phyloP scores from a whole-genome alignment of 495 filamentous ascomycete genomes.

The Podospora sp. region DNA sequence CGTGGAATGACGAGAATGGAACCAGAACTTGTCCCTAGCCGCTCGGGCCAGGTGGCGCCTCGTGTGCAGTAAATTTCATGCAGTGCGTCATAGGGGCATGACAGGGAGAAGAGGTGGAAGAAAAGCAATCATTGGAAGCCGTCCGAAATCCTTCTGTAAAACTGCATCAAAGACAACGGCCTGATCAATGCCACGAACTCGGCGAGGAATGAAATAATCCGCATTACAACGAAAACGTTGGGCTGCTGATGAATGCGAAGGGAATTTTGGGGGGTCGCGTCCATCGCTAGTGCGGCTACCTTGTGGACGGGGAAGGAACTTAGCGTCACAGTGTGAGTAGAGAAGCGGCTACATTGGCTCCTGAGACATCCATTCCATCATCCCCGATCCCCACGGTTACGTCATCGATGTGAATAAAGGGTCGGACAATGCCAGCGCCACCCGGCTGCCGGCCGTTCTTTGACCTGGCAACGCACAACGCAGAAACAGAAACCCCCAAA shows the following conservation, averaged over 20 bases:
- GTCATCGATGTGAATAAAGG: constrained; percentile 35
- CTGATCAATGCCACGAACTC: background rate
- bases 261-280: constrained; percentile 1
- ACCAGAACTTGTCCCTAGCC: background rate
- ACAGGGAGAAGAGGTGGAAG: background rate
- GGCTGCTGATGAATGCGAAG: background rate
- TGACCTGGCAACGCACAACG: constrained; percentile 3
- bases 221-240: background rate
- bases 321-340: constrained; percentile 35
- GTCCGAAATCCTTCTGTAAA: background rate
- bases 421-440: constrained; percentile 28
- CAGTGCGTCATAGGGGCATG: constrained; percentile 40
- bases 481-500: background rate
- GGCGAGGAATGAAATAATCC: background rate
- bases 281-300: background rate
- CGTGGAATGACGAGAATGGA: constrained; percentile 7
- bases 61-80: constrained; percentile 28
- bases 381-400: constrained; percentile 30
- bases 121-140: background rate
- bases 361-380: constrained; percentile 35
- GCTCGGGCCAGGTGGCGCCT: constrained; percentile 30
- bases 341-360: constrained; percentile 21
- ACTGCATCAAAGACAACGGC: background rate
- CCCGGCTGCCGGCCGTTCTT: constrained; percentile 15
- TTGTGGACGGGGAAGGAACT: constrained; percentile 18